Evolutionary conservation across 2,329 filamentous ascomycete species (phyloP), one percentile per base, ranked within the genome.

Genomic region (Pseudogymnoascus sp.): DNA sequence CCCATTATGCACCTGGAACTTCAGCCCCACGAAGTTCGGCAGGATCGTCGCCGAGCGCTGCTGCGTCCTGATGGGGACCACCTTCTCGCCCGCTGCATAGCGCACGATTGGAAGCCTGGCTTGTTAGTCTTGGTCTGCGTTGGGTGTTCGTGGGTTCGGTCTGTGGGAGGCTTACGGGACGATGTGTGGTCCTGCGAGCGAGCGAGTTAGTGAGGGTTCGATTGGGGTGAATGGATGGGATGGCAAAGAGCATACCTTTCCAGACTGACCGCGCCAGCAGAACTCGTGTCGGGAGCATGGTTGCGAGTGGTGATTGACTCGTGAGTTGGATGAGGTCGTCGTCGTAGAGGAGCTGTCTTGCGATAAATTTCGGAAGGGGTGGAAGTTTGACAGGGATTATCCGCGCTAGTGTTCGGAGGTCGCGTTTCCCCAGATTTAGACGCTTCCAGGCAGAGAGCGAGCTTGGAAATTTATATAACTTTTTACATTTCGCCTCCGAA

Each of bases 1-100:
- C 42, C 88, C 88, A 73, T 90, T 89, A 73, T 91, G 85, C 29
- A 91, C 82, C 68, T 87, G 83, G 72, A 91, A 91, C 69, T 83
- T 81, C 67, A 89, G 72, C 1, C 87, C 87, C 21, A 91, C 85
- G 71, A 90, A 90, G 70, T 86, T 88, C 2, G 88, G 88, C 34
- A 90, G 79, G 67, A 91, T 90, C 0, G 88, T 90, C 42, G 88
- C 88, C 61, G 82, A 80, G 67, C 88, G 85, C 39, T 87, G 87
- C 75, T 88, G 85, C 3, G 88, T 91, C 72, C 80, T 84, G 71
- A 90, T 87, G 5, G 86, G 85, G 29, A 81, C 81, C n/a, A 78
- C 77, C 66, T 80, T 79, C 68, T 83, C 77, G 65, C 83, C 83
- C 31, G 78, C 71, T 68, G 78, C 78, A 39, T 74, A 67, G 65